A percentile compares a stretch with the other conserved stretches of the same genome.
phyloP scores from a whole-genome alignment of 805 yeast genomes.

The Metschnikowia colocasiae region DNA sequence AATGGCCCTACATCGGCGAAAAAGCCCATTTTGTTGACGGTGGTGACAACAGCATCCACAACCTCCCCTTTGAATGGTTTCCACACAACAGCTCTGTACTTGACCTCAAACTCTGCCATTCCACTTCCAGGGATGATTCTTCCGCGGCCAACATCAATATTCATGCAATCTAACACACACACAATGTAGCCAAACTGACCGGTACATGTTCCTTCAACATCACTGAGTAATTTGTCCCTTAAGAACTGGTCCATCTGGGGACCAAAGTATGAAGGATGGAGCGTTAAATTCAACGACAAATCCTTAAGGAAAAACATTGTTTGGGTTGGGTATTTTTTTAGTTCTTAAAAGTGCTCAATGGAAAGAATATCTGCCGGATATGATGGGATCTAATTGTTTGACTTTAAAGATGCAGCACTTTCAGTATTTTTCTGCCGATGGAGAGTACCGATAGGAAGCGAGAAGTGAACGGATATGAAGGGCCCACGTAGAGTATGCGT shows the following conservation, averaged over 20 bases:
- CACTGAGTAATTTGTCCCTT: slow-evolving; percentile 84
- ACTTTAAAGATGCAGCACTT: not conserved
- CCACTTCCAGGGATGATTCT: slow-evolving; percentile 87
- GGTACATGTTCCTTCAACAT: slow-evolving; percentile 98
- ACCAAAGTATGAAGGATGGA: slow-evolving; percentile 96
- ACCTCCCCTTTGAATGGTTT: slow-evolving; percentile 98
- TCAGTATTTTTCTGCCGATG: not conserved
- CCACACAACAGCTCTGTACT: slow-evolving; percentile 96
- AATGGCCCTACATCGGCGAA: slow-evolving; percentile 98
- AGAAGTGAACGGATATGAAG: not conserved
- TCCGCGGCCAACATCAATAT: slow-evolving; percentile 93
- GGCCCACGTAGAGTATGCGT: not conserved
- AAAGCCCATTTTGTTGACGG: slow-evolving; percentile 91
- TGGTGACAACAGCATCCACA: slow-evolving; percentile 93
- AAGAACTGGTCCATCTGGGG: slow-evolving; percentile 95
- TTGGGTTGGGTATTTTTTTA: not conserved
- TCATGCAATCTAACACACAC: slow-evolving; percentile 92
- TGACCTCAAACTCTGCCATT: slow-evolving; percentile 93
- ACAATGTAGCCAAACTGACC: slow-evolving; percentile 98
- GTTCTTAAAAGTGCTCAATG: not conserved
- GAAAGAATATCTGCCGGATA: not conserved
- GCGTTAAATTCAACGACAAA: slow-evolving; percentile 82
- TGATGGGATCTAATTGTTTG: not conserved
- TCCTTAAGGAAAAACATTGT: slow-evolving; percentile 62
- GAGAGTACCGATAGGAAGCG: not conserved